Evolutionary conservation across 2,329 filamentous ascomycete species (phyloP).

Genomic region (Metarhizium guizhouense): DNA sequence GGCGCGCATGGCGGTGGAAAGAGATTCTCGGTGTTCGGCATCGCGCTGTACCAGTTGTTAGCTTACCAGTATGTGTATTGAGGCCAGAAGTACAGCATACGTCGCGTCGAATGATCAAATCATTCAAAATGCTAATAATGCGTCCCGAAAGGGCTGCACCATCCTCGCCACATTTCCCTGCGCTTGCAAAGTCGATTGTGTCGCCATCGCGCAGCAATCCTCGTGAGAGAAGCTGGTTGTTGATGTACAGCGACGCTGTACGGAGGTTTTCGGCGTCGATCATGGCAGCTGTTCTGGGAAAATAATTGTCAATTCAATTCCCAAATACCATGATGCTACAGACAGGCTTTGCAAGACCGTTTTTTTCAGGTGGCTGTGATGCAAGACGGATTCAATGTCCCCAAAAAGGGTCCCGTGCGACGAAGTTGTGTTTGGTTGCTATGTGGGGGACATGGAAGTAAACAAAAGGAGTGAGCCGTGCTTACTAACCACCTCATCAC

Average conservation of each 20-base stretch:
- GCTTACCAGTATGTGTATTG: neutral
- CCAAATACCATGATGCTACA: neutral
- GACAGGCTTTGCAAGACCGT: neutral
- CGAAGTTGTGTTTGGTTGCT: slow-evolving; percentile 21
- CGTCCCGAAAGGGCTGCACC: slow-evolving; percentile 61
- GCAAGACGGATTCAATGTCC: slow-evolving; percentile 2
- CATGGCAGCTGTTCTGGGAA: slow-evolving; percentile 26
- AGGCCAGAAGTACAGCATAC: slow-evolving; percentile 34
- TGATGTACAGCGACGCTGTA: slow-evolving; percentile 63
- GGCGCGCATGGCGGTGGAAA: slow-evolving; percentile 68
- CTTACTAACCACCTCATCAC: slow-evolving; percentile 14
- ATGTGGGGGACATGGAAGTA: slow-evolving; percentile 25
- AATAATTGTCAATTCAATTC: neutral
- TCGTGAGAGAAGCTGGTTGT: slow-evolving; percentile 60
- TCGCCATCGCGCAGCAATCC: slow-evolving; percentile 60
- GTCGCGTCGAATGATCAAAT: slow-evolving; percentile 82
- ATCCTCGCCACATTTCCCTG: slow-evolving; percentile 51
- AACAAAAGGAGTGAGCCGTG: slow-evolving; percentile 20
- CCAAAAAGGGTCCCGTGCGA: slow-evolving; percentile 1
- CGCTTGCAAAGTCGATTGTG: slow-evolving; percentile 73
- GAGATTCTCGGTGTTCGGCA: slow-evolving; percentile 75
- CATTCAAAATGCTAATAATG: slow-evolving; percentile 89
- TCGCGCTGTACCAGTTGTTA: slow-evolving; percentile 54
- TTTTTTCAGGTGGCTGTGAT: neutral
- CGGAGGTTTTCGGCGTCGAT: slow-evolving; percentile 53